A percentile compares a stretch with the other conserved stretches of the same genome.
Evolutionary conservation across 352 stramenopile species (phyloP).

Genomic region (Phytophthora fragariaefolia): DNA sequence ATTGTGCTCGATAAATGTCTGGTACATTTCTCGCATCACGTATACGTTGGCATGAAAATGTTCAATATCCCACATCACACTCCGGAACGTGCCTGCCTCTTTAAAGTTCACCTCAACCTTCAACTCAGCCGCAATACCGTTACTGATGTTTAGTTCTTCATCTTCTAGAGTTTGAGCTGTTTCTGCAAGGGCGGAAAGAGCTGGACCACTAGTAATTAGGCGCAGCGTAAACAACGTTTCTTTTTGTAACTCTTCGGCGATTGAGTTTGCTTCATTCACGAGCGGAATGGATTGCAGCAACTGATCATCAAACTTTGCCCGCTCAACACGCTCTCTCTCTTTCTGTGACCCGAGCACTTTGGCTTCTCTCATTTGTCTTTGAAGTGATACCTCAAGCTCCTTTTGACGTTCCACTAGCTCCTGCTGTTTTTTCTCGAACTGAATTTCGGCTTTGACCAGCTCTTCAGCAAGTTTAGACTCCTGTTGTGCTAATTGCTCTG

Average conservation of each 20-base stretch:
- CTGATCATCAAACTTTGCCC: slow-evolving; percentile 80
- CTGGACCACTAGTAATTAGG: slow-evolving; percentile 59
- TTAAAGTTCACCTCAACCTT: slow-evolving; percentile 85
- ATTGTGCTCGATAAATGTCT: slow-evolving; percentile 82
- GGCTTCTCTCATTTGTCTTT: slow-evolving; percentile 85
- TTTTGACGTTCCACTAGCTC: slow-evolving; percentile 71
- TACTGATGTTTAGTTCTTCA: slow-evolving; percentile 56
- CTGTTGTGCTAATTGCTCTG: slow-evolving; percentile 75
- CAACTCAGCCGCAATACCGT: slow-evolving; percentile 65
- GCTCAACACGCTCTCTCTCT: slow-evolving; percentile 75
- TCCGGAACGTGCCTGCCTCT: slow-evolving; percentile 75
- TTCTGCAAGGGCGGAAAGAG: slow-evolving; percentile 31
- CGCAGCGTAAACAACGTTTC: slow-evolving; percentile 71
- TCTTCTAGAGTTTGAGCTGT: slow-evolving; percentile 51
- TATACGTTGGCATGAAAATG: slow-evolving; percentile 84
- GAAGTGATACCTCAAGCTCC: slow-evolving; percentile 71
- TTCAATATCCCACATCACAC: slow-evolving; percentile 81
- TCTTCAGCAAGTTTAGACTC: slow-evolving; percentile 82
- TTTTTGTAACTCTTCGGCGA: slow-evolving; percentile 81
- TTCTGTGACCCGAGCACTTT: slow-evolving; percentile 72
- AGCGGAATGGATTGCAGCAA: slow-evolving; percentile 80
- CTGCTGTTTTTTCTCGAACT: slow-evolving; percentile 79
- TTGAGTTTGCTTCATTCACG: slow-evolving; percentile 88
- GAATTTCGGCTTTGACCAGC: slow-evolving; percentile 75
- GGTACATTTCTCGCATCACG: slow-evolving; percentile 90